Conservation (phyloP, 306 rosid genomes). For the Luffa acutangula region DNA sequence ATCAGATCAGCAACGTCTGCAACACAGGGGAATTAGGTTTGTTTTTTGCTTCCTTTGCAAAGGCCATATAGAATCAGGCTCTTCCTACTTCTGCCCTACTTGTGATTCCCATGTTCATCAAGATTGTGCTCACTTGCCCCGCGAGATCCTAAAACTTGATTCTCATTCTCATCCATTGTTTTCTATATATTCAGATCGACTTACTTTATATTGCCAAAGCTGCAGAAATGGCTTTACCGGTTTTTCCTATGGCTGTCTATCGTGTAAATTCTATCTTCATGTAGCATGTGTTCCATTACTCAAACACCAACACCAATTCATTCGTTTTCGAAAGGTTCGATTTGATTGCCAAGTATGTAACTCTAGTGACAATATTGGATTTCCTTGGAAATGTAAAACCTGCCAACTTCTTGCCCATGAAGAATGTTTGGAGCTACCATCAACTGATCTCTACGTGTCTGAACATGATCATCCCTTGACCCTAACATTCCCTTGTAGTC, state of each 20-base stretch:
- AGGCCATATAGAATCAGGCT: too few relatives aligned
- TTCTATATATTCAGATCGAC: too few relatives aligned
- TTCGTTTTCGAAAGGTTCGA: neutral
- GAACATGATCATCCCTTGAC: neutral
- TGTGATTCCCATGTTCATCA: neutral
- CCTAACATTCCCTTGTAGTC: too few relatives aligned
- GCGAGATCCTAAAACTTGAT: neutral
- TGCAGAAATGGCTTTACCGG: neutral
- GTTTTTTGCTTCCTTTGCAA: too few relatives aligned
- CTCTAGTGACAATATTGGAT: neutral
- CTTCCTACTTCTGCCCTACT: neutral
- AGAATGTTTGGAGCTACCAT: neutral
- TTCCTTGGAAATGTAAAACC: neutral
- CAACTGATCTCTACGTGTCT: neutral
- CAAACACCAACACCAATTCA: neutral
- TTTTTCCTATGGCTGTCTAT: neutral
- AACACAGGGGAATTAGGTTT: neutral
- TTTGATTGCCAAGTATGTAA: neutral
- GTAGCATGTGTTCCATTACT: neutral
- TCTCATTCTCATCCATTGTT: neutral
- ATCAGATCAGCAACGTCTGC: neutral
- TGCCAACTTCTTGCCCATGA: neutral
- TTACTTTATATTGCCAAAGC: too few relatives aligned
- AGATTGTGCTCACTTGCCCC: neutral
- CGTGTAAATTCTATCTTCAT: neutral